Base-by-base conservation (phyloP, 2,329 filamentous ascomycete species). In the Fusarium foetens region DNA sequence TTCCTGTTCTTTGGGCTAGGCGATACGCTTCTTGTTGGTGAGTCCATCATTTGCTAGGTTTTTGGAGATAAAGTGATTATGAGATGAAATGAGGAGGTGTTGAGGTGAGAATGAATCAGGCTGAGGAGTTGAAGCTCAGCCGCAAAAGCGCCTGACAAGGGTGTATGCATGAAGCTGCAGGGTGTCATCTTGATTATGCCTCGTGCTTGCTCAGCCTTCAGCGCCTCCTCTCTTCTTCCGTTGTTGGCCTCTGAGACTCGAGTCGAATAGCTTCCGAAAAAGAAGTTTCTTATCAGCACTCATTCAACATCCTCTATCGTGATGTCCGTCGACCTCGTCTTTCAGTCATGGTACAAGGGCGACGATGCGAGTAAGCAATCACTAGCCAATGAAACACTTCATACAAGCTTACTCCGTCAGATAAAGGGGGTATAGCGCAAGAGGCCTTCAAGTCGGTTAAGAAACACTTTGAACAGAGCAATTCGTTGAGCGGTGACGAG, bases 201-300 rank as follows among this genome's bases (percentile, higher is more conserved):
- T 53, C 46, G 2, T 54, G 45, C 36, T 27, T 38, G 19, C 61
- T 45, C 31, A 52, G 39, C 45, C 46, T 52, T 4, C 10, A 38
- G 36, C 33, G 31, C 5, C 35, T 16, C 21, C 36, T 41, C 25
- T n/a, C 10, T 17, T 8, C 8, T 1, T 46, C 19, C 2, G 19
- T 2, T 1, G 14, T 8, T 27, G 10, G 33, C 19, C 19, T 13
- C 11, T 4, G 2, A 25, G 9, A n/a, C 21, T 27, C 0, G 9
- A n/a, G 4, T 57, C 17, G 21, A 33, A 45, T 23, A 23, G 0
- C 19, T 1, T 21, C 10, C 10, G 1, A 23, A 25, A 29, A 35
- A 2, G 10, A 4, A 6, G 8, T 21, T 3, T 1, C 3, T 3
- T 5, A 17, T 16, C 4, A 5, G 6, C 1, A 8, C 1, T 5